Evolutionary conservation across 768 basidiomycete species (phyloP).

Genomic region (Harrya chromipes): DNA sequence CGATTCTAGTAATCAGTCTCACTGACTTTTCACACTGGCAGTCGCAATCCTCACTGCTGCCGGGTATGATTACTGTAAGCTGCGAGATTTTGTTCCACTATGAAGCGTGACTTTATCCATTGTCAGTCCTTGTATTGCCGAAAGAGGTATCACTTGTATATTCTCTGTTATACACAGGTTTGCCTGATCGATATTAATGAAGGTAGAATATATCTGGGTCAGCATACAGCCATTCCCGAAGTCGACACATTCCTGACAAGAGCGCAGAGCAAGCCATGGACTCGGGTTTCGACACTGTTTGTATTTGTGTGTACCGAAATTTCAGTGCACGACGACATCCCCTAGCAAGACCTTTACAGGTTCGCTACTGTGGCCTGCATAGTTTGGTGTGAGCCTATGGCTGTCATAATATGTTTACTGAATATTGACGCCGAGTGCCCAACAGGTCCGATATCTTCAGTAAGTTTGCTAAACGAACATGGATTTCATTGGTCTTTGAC

Average conservation of each 20-base stretch:
- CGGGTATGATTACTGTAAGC: constrained; percentile 12
- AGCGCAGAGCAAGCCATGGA: constrained; percentile 8
- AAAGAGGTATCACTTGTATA: constrained; percentile 1
- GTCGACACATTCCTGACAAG: neutral
- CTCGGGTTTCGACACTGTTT: constrained; percentile 7
- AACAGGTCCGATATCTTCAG: too few species aligned
- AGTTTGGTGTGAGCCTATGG: too few species aligned
- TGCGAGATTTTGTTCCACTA: neutral
- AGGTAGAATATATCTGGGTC: constrained; percentile 15
- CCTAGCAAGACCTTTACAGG: neutral
- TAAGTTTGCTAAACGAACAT: neutral
- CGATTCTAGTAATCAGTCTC: neutral
- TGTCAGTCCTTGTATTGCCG: constrained; percentile 7
- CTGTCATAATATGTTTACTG: too few species aligned
- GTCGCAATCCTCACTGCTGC: neutral
- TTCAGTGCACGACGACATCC: neutral
- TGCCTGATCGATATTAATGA: too few species aligned
- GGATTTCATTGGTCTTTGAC: neutral
- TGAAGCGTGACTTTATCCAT: neutral
- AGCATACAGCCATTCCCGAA: neutral
- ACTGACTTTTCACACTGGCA: neutral
- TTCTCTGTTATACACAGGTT: neutral
- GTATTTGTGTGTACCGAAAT: constrained; percentile 2
- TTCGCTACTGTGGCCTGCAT: too few species aligned
- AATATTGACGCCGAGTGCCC: too few species aligned